Evolutionary conservation across 352 stramenopile species (phyloP).

Genomic region (Chrysophaeum taylorii): DNA sequence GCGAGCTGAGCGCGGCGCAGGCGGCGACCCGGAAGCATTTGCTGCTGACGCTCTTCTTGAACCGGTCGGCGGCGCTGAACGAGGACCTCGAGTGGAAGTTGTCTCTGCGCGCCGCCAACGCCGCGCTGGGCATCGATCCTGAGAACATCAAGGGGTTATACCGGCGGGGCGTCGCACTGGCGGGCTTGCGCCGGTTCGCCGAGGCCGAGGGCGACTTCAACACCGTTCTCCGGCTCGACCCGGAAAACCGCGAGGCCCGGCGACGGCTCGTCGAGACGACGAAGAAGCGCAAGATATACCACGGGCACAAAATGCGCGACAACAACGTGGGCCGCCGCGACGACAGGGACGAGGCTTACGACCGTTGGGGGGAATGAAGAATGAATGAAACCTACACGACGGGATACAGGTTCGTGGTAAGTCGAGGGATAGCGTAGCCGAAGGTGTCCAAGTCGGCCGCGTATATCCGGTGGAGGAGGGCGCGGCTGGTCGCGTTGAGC

Average conservation of each 20-base stretch:
- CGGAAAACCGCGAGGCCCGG: constrained; percentile 63
- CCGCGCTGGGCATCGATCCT: neutral
- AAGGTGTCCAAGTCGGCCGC: no score
- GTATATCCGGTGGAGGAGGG: no score
- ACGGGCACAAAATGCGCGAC: no score
- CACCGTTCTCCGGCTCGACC: constrained; percentile 62
- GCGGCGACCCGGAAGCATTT: neutral
- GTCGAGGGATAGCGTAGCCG: no score
- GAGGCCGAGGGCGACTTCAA: constrained; percentile 68
- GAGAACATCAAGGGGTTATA: constrained; percentile 66
- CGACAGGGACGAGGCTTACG: no score
- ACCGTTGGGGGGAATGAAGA: no score
- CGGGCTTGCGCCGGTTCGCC: constrained; percentile 67
- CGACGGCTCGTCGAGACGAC: constrained; percentile 56
- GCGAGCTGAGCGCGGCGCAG: neutral
- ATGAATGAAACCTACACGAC: no score
- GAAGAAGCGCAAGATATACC: no score
- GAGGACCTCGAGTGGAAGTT: neutral
- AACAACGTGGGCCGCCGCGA: no score
- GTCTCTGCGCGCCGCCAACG: neutral
- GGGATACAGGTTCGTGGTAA: no score
- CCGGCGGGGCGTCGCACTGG: constrained; percentile 61
- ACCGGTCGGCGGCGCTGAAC: constrained; percentile 6
- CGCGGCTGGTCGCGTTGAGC: no score
- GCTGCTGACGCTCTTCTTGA: neutral